A percentile compares a stretch with the other conserved stretches of the same genome.
These are phyloP conservation scores for Collybiopsis luxurians DNA, from an alignment of 768 basidiomycete genomes.

Conservation along the genomic window DNA sequence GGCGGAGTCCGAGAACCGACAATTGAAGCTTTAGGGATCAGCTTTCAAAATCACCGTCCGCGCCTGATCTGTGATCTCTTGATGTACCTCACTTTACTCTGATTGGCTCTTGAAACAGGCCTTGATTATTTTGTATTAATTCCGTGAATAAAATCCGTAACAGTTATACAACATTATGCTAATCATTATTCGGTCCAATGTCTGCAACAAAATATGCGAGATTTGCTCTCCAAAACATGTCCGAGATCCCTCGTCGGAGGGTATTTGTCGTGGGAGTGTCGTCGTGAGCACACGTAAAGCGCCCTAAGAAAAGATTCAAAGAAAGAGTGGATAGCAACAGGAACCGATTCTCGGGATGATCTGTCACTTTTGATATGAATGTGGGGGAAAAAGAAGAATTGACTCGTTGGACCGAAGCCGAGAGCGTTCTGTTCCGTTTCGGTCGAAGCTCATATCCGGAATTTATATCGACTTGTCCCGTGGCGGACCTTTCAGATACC, in stretches of 20 bases:
- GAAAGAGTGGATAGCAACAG: conserved; percentile 49
- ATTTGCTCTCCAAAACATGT: too few species aligned
- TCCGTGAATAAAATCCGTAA: too few species aligned
- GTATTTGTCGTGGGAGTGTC: conserved; percentile 40
- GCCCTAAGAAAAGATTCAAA: conserved; percentile 39
- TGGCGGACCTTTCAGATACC: background rate
- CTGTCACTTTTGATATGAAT: conserved; percentile 42
- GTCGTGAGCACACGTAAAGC: conserved; percentile 42
- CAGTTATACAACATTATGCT: too few species aligned
- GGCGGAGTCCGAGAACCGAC: background rate
- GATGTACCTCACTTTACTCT: background rate
- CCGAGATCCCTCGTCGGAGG: background rate
- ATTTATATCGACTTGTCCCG: too few species aligned
- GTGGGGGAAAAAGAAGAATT: conserved; percentile 35
- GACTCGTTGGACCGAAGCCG: background rate
- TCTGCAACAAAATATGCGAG: background rate
- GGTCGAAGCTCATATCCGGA: background rate
- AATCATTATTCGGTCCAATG: too few species aligned
- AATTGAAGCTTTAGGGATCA: background rate
- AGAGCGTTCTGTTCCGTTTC: background rate
- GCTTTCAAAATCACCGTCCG: conserved; percentile 5
- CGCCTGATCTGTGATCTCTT: background rate
- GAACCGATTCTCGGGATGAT: conserved; percentile 37
- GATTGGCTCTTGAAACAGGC: background rate
- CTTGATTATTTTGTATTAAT: background rate